phyloP scores from a whole-genome alignment of 2,329 filamentous ascomycete genomes.

The Lachnellula hyalina region DNA sequence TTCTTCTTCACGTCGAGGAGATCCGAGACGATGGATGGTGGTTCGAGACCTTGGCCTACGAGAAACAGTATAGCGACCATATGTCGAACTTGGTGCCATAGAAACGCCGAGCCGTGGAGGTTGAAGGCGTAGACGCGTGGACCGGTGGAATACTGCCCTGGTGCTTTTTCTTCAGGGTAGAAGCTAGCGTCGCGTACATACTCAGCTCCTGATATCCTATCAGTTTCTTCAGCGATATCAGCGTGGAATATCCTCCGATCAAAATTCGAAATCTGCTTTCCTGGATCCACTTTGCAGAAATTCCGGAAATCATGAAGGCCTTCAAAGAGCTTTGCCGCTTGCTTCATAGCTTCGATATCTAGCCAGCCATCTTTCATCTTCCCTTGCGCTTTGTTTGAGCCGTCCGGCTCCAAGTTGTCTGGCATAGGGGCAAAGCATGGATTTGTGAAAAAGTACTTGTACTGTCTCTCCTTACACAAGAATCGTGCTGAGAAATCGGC shows the following conservation, averaged over 20 bases:
- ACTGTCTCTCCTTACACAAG: constrained; percentile 84
- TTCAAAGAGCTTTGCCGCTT: constrained; percentile 73
- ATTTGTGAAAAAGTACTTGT: constrained; percentile 97
- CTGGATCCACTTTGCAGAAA: constrained; percentile 88
- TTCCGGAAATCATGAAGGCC: constrained; percentile 94
- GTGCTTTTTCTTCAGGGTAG: constrained; percentile 27
- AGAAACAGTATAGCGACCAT: constrained; percentile 92
- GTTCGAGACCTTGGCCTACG: constrained; percentile 81
- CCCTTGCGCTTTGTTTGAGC: constrained; percentile 27
- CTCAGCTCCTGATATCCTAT: constrained; percentile 47
- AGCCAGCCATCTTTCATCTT: constrained; percentile 65
- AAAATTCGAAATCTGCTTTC: constrained; percentile 85
- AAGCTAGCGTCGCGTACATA: constrained; percentile 48
- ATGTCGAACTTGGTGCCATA: constrained; percentile 97
- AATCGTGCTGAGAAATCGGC: constrained; percentile 83
- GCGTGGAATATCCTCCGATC: constrained; percentile 72
- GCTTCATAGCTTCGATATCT: constrained; percentile 79
- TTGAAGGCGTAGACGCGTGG: constrained; percentile 81
- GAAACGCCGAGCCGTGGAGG: constrained; percentile 83
- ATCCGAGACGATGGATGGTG: constrained; percentile 63
- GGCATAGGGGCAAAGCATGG: constrained; percentile 73
- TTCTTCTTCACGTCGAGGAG: constrained; percentile 68
- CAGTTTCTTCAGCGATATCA: constrained; percentile 66
- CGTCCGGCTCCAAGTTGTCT: constrained; percentile 39
- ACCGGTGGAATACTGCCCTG: not conserved